phyloP scores from a whole-genome alignment of 306 rosid genomes.

The Citrullus mucosospermus region DNA sequence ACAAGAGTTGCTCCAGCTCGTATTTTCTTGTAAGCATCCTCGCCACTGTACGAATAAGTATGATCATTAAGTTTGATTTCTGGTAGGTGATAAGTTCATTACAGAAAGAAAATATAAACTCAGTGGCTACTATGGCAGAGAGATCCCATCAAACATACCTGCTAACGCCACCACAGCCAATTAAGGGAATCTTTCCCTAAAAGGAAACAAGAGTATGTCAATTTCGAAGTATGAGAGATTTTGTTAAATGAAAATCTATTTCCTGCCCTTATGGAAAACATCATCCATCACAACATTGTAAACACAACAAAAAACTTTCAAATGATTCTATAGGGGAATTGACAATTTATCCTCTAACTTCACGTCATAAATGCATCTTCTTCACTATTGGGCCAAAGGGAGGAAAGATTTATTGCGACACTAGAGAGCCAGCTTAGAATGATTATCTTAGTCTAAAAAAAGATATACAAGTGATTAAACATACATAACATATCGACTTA shows the following conservation, averaged over 20 bases:
- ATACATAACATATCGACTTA: too few relatives aligned
- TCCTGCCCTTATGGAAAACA: not conserved
- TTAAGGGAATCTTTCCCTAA: conserved; percentile 82
- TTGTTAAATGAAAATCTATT: not conserved
- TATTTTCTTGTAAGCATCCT: conserved; percentile 81
- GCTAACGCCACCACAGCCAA: conserved; percentile 84
- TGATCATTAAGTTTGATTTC: conserved; percentile 7
- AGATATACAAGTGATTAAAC: too few relatives aligned
- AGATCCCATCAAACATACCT: conserved; percentile 32
- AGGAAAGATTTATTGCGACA: too few relatives aligned
- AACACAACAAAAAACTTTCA: too few relatives aligned
- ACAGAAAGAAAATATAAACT: not conserved
- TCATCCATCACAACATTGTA: not conserved
- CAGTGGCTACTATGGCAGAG: not conserved
- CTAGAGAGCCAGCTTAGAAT: too few relatives aligned
- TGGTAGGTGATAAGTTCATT: not conserved
- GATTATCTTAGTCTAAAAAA: too few relatives aligned
- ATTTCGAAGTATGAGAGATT: not conserved
- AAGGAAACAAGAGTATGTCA: conserved; percentile 9
- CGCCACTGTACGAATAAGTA: conserved; percentile 41
- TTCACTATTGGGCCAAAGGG: too few relatives aligned
- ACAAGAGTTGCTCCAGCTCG: conserved; percentile 92
- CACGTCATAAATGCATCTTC: too few relatives aligned
- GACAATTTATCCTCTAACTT: too few relatives aligned
- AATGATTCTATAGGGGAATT: too few relatives aligned